Evolutionary conservation across 108 stramenopile species (phyloP).

Genomic region (Cyclotella atomus): DNA sequence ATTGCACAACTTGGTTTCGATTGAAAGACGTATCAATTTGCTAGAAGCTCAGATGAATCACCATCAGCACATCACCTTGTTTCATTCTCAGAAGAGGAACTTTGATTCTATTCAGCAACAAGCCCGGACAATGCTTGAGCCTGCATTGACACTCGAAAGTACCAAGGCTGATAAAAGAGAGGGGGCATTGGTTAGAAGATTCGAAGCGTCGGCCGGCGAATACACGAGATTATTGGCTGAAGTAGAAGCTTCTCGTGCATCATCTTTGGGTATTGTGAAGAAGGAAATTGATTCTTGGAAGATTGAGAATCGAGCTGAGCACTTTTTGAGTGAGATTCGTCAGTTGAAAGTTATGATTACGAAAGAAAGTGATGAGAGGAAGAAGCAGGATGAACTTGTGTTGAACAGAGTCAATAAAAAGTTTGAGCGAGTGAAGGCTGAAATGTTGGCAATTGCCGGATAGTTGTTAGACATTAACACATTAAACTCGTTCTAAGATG

Average conservation of each 20-base stretch:
- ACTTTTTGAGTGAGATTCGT: conserved; percentile 41
- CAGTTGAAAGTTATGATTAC: conserved; percentile 27
- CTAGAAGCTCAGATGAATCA: conserved; percentile 48
- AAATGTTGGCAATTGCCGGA: conserved; percentile 30
- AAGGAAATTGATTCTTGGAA: conserved; percentile 31
- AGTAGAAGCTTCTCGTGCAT: conserved; percentile 23
- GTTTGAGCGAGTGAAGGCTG: conserved; percentile 22
- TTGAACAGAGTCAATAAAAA: conserved; percentile 23
- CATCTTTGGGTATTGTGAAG: conserved; percentile 34
- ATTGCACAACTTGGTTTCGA: conserved; percentile 32
- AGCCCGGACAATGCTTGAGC: conserved; percentile 23
- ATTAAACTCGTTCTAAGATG: too few relatives aligned
- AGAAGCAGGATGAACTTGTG: conserved; percentile 35
- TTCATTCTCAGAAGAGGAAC: conserved; percentile 21
- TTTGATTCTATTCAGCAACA: conserved; percentile 32
- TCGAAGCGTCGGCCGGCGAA: conserved; percentile 50
- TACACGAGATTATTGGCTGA: conserved; percentile 25
- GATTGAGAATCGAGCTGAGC: conserved; percentile 12
- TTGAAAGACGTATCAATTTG: conserved; percentile 38
- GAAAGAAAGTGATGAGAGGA: conserved; percentile 21
- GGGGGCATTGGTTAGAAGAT: conserved; percentile 60
- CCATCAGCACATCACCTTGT: conserved; percentile 36
- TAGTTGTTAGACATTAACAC: not conserved
- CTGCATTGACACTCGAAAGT: conserved; percentile 52
- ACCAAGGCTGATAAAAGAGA: conserved; percentile 65